phyloP scores from a whole-genome alignment of 345 rosid species.

The Firmiana major region DNA sequence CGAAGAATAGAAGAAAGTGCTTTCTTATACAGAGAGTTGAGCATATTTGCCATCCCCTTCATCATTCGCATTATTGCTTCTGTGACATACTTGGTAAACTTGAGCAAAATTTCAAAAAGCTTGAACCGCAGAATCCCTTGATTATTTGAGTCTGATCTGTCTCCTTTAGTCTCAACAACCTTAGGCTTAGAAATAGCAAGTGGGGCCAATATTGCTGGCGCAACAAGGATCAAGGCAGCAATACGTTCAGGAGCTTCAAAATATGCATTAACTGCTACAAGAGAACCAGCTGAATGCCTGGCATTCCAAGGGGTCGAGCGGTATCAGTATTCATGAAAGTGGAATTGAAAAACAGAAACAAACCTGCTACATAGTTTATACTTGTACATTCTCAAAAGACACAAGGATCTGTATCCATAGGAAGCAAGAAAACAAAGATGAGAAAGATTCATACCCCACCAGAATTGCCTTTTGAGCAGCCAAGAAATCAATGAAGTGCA shows the following conservation, averaged over 20 bases:
- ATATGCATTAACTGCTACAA: conserved; percentile 77
- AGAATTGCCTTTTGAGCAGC: conserved; percentile 65
- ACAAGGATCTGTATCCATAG: not conserved
- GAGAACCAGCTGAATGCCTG: conserved; percentile 90
- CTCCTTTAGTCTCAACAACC: conserved; percentile 27
- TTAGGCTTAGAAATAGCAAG: conserved; percentile 27
- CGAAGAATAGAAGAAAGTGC: conserved; percentile 51
- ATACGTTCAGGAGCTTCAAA: conserved; percentile 88
- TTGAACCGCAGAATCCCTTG: conserved; percentile 24
- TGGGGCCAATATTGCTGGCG: conserved; percentile 89
- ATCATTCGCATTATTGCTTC: conserved; percentile 32
- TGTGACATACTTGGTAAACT: conserved; percentile 27
- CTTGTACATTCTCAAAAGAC: not conserved
- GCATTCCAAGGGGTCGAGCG: conserved; percentile 16
- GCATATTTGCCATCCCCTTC: conserved; percentile 48
- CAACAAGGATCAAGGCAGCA: conserved; percentile 81
- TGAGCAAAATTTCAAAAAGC: conserved; percentile 36
- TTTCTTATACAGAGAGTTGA: conserved; percentile 57
- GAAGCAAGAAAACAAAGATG: not conserved
- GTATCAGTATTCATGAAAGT: not conserved
- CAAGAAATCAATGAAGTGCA: conserved; percentile 71
- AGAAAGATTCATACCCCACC: conserved; percentile 56
- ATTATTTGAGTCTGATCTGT: conserved; percentile 19
- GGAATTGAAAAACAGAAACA: not conserved
- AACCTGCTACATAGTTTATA: not conserved